A percentile compares a stretch with the other conserved stretches of the same genome.
phyloP scores from a whole-genome alignment of 768 basidiomycete genomes.

The Leccinum olivaceopallidum region DNA sequence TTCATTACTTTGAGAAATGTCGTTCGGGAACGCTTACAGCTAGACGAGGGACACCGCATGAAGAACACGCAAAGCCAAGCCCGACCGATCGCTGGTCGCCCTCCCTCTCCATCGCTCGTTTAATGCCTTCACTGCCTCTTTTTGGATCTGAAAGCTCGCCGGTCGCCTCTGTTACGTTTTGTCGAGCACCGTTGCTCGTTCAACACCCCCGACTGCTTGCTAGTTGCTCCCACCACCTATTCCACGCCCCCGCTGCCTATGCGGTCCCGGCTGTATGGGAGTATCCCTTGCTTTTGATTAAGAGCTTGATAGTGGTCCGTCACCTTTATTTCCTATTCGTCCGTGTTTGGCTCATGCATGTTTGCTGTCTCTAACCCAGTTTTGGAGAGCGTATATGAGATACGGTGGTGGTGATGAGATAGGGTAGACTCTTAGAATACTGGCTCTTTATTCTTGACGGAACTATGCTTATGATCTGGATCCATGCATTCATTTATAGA shows the following conservation, averaged over 20 bases:
- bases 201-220: no score
- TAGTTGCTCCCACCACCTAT: no score
- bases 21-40: no score
- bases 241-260: constrained; percentile 12
- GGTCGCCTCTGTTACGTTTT: no score
- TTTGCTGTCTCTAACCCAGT: constrained; percentile 42
- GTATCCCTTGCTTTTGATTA: constrained; percentile 67
- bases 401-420: constrained; percentile 60
- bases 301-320: constrained; percentile 72
- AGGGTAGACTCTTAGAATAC: not conserved
- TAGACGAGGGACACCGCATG: no score
- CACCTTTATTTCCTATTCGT: not conserved
- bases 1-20: no score
- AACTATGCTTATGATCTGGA: constrained; percentile 12
- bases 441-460: not conserved
- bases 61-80: no score
- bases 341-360: not conserved
- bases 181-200: no score
- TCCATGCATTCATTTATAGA: not conserved
- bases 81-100: no score
- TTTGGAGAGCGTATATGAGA: constrained; percentile 91
- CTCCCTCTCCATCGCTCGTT: no score
- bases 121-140: no score
- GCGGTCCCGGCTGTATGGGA: constrained; percentile 50
- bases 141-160: no score